phyloP scores from a whole-genome alignment of 2,329 filamentous ascomycete genomes.

The Zasmidium cellare region DNA sequence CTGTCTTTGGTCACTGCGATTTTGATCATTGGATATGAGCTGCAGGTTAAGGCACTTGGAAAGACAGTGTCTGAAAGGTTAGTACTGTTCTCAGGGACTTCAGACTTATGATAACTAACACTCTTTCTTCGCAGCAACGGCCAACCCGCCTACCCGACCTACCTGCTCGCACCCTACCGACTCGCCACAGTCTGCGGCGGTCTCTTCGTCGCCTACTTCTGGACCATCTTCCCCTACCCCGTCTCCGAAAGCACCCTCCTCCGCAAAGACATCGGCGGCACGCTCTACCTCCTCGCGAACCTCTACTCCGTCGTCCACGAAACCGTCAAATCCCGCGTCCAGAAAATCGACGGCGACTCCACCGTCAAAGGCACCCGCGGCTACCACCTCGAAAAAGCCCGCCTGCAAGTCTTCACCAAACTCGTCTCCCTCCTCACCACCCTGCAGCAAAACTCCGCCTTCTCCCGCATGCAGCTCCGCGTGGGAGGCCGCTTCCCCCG shows the following conservation, averaged over 20 bases:
- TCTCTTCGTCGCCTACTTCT: slow-evolving; percentile 70
- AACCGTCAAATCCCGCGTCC: slow-evolving; percentile 62
- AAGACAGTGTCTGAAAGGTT: slow-evolving; percentile 49
- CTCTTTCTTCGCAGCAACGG: slow-evolving; percentile 46
- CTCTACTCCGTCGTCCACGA: slow-evolving; percentile 71
- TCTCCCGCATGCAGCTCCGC: slow-evolving; percentile 68
- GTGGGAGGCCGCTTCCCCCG: slow-evolving; percentile 71
- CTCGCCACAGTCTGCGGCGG: slow-evolving; percentile 67
- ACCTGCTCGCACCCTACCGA: slow-evolving; percentile 69
- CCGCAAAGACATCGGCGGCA: slow-evolving; percentile 66
- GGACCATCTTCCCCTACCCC: slow-evolving; percentile 74
- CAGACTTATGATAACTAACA: neutral
- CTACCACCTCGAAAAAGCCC: slow-evolving; percentile 56
- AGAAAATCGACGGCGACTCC: slow-evolving; percentile 57
- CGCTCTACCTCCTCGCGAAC: slow-evolving; percentile 71
- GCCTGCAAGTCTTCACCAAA: slow-evolving; percentile 65
- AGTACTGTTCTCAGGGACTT: neutral
- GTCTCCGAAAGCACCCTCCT: slow-evolving; percentile 70
- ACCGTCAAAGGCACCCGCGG: slow-evolving; percentile 52
- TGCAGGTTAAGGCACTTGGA: slow-evolving; percentile 68
- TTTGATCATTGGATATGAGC: slow-evolving; percentile 55
- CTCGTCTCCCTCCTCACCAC: slow-evolving; percentile 66
- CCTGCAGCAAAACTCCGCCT: slow-evolving; percentile 62
- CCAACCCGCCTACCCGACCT: slow-evolving; percentile 68
- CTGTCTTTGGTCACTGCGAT: slow-evolving; percentile 61